Evolutionary conservation across 73 alveolate genomes (phyloP).

Genomic region (Paramecium octaurelia): DNA sequence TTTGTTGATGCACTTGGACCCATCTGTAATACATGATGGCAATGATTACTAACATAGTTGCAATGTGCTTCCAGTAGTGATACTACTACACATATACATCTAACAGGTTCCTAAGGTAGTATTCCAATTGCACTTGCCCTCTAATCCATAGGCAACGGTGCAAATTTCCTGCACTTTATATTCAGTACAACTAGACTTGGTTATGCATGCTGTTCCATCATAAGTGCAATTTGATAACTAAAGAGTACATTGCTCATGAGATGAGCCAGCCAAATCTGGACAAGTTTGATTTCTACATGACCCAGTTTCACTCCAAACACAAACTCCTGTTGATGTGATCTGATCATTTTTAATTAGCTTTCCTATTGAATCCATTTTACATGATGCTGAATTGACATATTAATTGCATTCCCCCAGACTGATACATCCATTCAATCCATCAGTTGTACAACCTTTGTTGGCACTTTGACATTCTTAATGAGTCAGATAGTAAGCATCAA

Average conservation of each 20-base stretch:
- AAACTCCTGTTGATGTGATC: not conserved
- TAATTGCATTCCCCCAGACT: not conserved
- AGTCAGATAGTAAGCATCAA: not conserved
- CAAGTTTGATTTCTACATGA: not conserved
- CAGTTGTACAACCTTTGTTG: not conserved
- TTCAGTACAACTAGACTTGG: not conserved
- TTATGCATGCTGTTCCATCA: slow-evolving; percentile 7
- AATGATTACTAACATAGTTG: not conserved
- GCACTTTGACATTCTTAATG: not conserved
- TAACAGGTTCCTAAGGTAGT: not conserved
- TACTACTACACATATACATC: not conserved
- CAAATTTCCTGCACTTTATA: not conserved
- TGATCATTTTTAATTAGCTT: not conserved
- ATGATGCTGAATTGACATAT: not conserved
- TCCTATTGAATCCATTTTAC: not conserved
- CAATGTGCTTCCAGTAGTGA: not conserved
- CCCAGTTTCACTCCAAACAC: not conserved
- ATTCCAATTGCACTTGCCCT: slow-evolving; percentile 1
- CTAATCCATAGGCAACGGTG: not conserved
- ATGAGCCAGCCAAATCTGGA: not conserved
- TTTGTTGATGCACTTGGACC: not conserved
- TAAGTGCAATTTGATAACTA: not conserved
- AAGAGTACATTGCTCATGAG: not conserved
- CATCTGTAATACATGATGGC: slow-evolving; percentile 10
- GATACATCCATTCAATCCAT: not conserved